phyloP scores from a whole-genome alignment of 495 filamentous ascomycete species.

The Evansstolkia leycettana region DNA sequence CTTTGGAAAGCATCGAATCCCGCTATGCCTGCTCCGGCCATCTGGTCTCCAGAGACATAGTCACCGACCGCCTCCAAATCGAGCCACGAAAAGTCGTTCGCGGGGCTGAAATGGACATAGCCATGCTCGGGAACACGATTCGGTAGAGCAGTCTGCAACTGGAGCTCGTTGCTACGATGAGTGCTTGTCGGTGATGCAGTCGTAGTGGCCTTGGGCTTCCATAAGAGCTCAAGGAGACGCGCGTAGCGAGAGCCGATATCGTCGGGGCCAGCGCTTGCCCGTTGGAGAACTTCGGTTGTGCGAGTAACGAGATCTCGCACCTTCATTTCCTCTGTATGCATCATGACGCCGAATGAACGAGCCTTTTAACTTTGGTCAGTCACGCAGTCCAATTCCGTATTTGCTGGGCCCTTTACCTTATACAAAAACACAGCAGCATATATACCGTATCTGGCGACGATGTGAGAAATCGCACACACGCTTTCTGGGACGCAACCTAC shows the following conservation, averaged over 20 bases:
- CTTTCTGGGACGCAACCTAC: slow-evolving; percentile 17
- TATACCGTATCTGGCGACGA: slow-evolving; percentile 28
- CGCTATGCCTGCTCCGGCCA: slow-evolving; percentile 21
- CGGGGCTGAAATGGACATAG: slow-evolving; percentile 36
- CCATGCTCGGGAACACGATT: slow-evolving; percentile 19
- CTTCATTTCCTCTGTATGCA: slow-evolving; percentile 35
- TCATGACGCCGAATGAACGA: slow-evolving; percentile 43
- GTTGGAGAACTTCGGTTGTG: slow-evolving; percentile 37
- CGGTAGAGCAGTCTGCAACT: slow-evolving; percentile 17
- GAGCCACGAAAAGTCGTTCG: slow-evolving; percentile 46
- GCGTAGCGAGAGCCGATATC: slow-evolving; percentile 44
- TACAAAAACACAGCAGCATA: slow-evolving; percentile 47
- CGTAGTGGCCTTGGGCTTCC: slow-evolving; percentile 25
- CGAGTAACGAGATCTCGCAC: slow-evolving; percentile 40
- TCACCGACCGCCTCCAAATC: slow-evolving; percentile 45
- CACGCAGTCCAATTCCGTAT: not conserved
- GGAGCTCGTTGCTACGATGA: slow-evolving; percentile 19
- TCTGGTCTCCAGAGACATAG: slow-evolving; percentile 37
- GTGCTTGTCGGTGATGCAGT: slow-evolving; percentile 15
- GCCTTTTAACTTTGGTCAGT: slow-evolving; percentile 24
- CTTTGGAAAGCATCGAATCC: slow-evolving; percentile 29
- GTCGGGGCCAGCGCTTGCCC: slow-evolving; percentile 39
- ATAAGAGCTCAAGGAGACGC: slow-evolving; percentile 40
- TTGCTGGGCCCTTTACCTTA: slow-evolving; percentile 22
- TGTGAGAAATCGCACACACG: slow-evolving; percentile 3